These are phyloP conservation scores for Kwoniella sp. DNA, from an alignment of 768 basidiomycete species.

Conservation along the genomic window DNA sequence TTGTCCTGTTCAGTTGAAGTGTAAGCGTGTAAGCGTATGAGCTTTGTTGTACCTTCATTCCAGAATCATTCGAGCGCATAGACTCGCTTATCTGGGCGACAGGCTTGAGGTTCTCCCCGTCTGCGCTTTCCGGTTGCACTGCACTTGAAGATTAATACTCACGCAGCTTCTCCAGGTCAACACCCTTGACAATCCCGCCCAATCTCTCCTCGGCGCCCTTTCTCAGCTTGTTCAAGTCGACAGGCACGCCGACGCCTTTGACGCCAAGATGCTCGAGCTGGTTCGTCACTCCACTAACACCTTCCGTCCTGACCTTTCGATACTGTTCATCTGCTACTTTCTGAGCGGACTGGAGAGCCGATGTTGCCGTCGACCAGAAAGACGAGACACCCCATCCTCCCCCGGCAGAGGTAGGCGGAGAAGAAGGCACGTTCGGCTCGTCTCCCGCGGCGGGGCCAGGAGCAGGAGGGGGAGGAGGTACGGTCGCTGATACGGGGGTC, in stretches of 20 bases:
- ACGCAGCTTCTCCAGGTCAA: conserved; percentile 90
- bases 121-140: too few species aligned
- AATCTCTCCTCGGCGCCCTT: conserved; percentile 47
- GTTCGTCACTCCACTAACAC: conserved; percentile 28
- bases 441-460: conserved; percentile 30
- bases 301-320: conserved; percentile 69
- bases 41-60: too few species aligned
- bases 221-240: conserved; percentile 59
- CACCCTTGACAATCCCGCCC: conserved; percentile 66
- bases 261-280: conserved; percentile 38
- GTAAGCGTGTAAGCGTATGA: not conserved
- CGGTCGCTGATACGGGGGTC: conserved; percentile 46
- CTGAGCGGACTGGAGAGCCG: conserved; percentile 82
- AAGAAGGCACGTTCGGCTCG: conserved; percentile 41
- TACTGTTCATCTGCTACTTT: conserved; percentile 91
- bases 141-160: conserved; percentile 53
- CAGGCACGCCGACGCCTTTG: conserved; percentile 62
- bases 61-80: not conserved
- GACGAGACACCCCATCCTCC: conserved; percentile 70
- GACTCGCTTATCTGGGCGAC: too few species aligned
- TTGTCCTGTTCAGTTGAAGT: too few species aligned
- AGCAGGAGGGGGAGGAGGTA: conserved; percentile 20
- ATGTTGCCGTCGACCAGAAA: conserved; percentile 85
- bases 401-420: conserved; percentile 44
- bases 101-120: not conserved